These are phyloP conservation scores for Drechslerella coelobrocha DNA, from an alignment of 2,329 filamentous ascomycete species.

Conservation along the genomic window DNA sequence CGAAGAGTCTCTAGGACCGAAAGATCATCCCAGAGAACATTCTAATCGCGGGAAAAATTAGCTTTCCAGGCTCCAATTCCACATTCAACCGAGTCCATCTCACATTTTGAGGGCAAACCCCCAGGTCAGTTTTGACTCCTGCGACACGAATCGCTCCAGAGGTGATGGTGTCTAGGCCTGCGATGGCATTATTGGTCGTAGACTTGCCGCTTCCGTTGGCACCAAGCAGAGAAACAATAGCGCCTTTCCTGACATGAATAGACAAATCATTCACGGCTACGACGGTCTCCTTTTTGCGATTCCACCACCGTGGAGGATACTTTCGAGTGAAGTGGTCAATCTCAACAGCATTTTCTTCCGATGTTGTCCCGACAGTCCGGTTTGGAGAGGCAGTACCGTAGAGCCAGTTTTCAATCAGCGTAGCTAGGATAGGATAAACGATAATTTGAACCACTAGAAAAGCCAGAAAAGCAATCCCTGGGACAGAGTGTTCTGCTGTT, in stretches of 20 bases:
- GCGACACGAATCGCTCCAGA: slow-evolving; percentile 72
- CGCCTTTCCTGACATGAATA: slow-evolving; percentile 74
- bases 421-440: slow-evolving; percentile 76
- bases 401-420: slow-evolving; percentile 73
- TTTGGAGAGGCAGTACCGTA: slow-evolving; percentile 70
- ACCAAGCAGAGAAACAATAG: slow-evolving; percentile 84
- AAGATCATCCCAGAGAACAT: slow-evolving; percentile 88
- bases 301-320: slow-evolving; percentile 69
- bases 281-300: slow-evolving; percentile 67
- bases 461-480: slow-evolving; percentile 78
- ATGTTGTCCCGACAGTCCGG: slow-evolving; percentile 54
- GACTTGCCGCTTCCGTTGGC: slow-evolving; percentile 91
- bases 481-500: slow-evolving; percentile 70
- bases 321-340: slow-evolving; percentile 78
- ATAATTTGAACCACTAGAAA: slow-evolving; percentile 80
- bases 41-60: slow-evolving; percentile 64
- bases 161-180: slow-evolving; percentile 78
- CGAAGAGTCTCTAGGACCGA: slow-evolving; percentile 83
- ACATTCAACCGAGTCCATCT: background rate
- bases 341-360: slow-evolving; percentile 67
- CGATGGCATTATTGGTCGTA: slow-evolving; percentile 86
- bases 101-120: slow-evolving; percentile 76
- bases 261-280: slow-evolving; percentile 78
- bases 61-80: background rate
- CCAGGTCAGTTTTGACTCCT: slow-evolving; percentile 62